Evolutionary conservation across 331 rosid species (phyloP).

Genomic region (Quercus phellos): DNA sequence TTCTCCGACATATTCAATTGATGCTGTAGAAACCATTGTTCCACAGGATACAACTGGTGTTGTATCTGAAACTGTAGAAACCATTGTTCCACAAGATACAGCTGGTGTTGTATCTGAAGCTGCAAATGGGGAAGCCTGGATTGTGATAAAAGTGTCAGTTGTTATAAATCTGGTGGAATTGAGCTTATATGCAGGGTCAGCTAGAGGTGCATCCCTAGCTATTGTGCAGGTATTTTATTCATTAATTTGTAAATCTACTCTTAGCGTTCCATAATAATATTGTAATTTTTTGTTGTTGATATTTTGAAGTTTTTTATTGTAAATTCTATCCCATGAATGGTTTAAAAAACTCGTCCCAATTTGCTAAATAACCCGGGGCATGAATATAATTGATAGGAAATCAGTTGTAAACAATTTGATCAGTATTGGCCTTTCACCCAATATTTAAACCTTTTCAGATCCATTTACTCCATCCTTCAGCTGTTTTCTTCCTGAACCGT

Average conservation of each 20-base stretch:
- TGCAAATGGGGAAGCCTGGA: conserved; percentile 37
- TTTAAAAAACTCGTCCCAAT: not conserved
- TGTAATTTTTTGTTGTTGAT: not conserved
- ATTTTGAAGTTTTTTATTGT: not conserved
- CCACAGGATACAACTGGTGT: conserved; percentile 31
- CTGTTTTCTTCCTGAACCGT: too few relatives aligned
- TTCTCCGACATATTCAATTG: conserved; percentile 32
- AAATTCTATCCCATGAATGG: not conserved
- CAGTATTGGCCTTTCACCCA: too few relatives aligned
- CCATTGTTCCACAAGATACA: conserved; percentile 30
- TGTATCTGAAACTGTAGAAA: conserved; percentile 38
- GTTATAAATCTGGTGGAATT: conserved; percentile 65
- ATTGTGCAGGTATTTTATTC: conserved; percentile 70
- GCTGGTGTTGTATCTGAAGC: conserved; percentile 39
- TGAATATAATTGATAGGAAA: too few relatives aligned
- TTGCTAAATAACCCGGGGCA: not conserved
- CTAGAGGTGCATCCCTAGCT: conserved; percentile 79
- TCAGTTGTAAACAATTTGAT: too few relatives aligned
- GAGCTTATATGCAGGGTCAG: conserved; percentile 65
- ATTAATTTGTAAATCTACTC: not conserved
- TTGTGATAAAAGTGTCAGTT: conserved; percentile 57
- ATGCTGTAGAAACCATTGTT: conserved; percentile 27
- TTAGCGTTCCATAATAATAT: not conserved
- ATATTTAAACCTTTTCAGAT: too few relatives aligned
- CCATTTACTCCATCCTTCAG: too few relatives aligned